phyloP scores from a whole-genome alignment of 192 early-diverging fungal genomes.

The Coemansia sp. region DNA sequence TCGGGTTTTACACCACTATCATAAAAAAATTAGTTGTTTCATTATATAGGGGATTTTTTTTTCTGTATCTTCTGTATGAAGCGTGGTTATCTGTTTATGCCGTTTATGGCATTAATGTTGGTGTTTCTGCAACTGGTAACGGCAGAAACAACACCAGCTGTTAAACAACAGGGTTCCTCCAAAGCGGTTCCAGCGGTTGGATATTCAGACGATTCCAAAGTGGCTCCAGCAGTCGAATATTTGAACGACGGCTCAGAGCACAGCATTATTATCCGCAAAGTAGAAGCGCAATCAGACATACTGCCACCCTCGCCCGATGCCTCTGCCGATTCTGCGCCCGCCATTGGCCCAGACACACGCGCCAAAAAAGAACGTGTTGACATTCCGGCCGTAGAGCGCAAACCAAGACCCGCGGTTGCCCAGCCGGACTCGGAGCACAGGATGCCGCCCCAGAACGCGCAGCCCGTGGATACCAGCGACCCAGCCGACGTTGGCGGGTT shows the following conservation, averaged over 20 bases:
- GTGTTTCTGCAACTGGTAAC: not conserved
- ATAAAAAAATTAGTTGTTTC: too few species aligned
- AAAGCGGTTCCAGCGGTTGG: not conserved
- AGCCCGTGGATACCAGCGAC: not conserved
- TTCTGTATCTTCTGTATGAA: not conserved
- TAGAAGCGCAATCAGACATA: not conserved
- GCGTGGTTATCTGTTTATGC: not conserved
- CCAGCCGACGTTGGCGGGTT: slow-evolving; percentile 15
- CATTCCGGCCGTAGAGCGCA: not conserved
- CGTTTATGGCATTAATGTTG: not conserved
- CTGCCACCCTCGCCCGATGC: not conserved
- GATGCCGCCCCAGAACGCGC: not conserved
- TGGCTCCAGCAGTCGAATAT: not conserved
- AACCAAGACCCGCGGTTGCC: not conserved
- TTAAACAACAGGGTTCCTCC: slow-evolving; percentile 6
- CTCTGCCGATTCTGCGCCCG: not conserved
- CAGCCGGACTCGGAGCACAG: not conserved
- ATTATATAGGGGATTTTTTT: not conserved
- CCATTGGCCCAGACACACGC: not conserved
- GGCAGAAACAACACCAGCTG: not conserved
- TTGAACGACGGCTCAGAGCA: slow-evolving; percentile 16
- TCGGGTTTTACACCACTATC: not conserved
- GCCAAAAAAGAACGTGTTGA: not conserved
- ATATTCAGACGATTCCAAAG: slow-evolving; percentile 3
- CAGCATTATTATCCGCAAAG: slow-evolving; percentile 6